These are phyloP conservation scores for Inonotus obliquus DNA, from an alignment of 1,284 basidiomycete genomes.

Conservation along the genomic window DNA sequence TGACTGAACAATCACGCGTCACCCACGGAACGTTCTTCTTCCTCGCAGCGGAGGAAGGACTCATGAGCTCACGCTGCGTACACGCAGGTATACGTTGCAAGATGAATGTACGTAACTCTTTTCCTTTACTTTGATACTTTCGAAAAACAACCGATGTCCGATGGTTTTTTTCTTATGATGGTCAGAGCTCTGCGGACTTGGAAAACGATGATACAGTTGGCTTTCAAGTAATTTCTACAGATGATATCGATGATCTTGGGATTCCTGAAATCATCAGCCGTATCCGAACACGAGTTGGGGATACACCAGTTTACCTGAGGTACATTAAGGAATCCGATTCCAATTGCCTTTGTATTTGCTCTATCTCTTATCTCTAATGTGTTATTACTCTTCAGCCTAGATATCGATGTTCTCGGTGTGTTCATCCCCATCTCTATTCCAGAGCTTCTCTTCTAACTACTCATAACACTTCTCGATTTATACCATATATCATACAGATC, in stretches of 20 bases:
- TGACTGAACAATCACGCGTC: constrained; percentile 55
- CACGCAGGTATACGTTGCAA: constrained; percentile 79
- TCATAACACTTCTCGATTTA: no score
- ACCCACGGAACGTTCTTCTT: constrained; percentile 79
- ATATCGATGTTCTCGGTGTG: constrained; percentile 70
- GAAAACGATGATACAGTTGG: constrained; percentile 60
- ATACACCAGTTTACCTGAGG: constrained; percentile 74
- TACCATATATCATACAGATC: constrained; percentile 43
- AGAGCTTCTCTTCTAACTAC: not conserved
- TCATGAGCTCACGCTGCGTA: constrained; percentile 67
- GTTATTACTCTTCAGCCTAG: constrained; percentile 41
- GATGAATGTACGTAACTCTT: constrained; percentile 42
- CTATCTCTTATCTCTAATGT: no score
- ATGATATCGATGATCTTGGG: constrained; percentile 72
- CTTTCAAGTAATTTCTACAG: constrained; percentile 67
- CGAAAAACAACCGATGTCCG: not conserved
- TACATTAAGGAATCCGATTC: constrained; percentile 23
- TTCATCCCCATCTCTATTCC: constrained; percentile 21
- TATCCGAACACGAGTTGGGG: constrained; percentile 60
- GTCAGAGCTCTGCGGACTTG: constrained; percentile 53
- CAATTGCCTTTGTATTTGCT: not conserved
- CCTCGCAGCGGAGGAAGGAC: constrained; percentile 65
- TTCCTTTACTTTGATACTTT: not conserved
- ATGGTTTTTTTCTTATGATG: not conserved
- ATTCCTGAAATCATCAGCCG: constrained; percentile 54